A percentile compares a stretch with the other conserved stretches of the same genome.
Conservation (phyloP, 257 asterid species). For the Thymus mandschuricus region DNA sequence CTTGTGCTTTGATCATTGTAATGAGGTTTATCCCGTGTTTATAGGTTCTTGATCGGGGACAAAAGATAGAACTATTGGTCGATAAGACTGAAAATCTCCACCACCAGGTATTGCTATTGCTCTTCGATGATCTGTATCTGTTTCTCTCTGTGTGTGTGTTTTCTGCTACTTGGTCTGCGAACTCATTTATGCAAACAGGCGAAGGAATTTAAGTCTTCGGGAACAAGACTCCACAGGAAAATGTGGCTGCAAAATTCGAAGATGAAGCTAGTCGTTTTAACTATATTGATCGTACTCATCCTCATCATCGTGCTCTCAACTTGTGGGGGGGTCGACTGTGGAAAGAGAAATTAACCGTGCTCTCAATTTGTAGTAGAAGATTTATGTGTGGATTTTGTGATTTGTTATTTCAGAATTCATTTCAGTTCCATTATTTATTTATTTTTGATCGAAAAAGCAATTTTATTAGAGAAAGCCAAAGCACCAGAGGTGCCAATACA, state of each 20-base stretch:
- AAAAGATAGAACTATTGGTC: conserved; percentile 71
- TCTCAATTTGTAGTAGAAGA: background rate
- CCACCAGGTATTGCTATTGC: conserved; percentile 43
- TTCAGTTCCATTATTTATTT: too few species aligned
- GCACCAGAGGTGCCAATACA: too few species aligned
- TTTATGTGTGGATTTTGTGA: too few species aligned
- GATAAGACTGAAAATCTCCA: conserved; percentile 85
- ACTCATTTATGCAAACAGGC: conserved; percentile 18
- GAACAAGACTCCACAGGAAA: conserved; percentile 46
- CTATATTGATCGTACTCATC: conserved; percentile 50
- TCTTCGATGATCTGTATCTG: too few species aligned
- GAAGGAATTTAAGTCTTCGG: conserved; percentile 35
- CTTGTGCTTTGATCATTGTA: too few species aligned
- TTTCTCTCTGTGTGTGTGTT: background rate
- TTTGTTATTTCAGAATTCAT: too few species aligned
- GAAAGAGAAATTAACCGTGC: background rate
- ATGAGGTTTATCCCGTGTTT: background rate
- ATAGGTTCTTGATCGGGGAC: conserved; percentile 82
- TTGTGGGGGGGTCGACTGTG: conserved; percentile 52
- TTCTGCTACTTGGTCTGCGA: conserved; percentile 5
- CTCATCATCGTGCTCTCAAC: conserved; percentile 57
- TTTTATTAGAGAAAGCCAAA: too few species aligned
- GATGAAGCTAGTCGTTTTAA: conserved; percentile 55
- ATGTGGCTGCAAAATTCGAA: conserved; percentile 62
- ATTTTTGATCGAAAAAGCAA: too few species aligned